These are phyloP conservation scores for Aspergillus piperis DNA, from an alignment of 2,329 filamentous ascomycete species.

Conservation along the genomic window DNA sequence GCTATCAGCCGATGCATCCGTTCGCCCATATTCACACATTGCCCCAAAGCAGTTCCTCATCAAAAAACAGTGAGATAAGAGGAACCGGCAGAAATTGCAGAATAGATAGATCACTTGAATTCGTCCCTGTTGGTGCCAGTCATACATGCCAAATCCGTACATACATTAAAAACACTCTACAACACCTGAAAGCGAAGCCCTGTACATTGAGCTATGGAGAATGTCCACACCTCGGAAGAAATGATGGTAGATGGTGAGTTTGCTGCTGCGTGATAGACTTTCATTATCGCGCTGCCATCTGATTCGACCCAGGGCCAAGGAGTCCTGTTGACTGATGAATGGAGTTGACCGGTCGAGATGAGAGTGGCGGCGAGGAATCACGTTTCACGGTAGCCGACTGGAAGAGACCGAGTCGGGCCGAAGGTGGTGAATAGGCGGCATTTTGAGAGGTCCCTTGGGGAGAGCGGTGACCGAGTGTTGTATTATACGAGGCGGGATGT, in stretches of 20 bases:
- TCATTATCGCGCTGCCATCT: slow-evolving; percentile 35
- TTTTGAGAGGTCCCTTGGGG: slow-evolving; percentile 27
- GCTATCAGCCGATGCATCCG: slow-evolving; percentile 7
- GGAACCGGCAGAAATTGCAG: slow-evolving; percentile 10
- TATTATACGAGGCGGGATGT: slow-evolving; percentile 29
- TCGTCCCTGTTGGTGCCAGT: slow-evolving; percentile 18
- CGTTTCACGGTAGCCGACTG: slow-evolving; percentile 31
- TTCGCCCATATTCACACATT: slow-evolving; percentile 21
- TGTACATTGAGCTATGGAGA: slow-evolving; percentile 13
- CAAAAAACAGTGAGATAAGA: not conserved
- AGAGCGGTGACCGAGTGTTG: slow-evolving; percentile 30
- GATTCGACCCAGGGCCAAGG: slow-evolving; percentile 32
- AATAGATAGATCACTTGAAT: slow-evolving; percentile 15
- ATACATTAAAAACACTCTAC: slow-evolving; percentile 24
- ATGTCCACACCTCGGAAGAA: slow-evolving; percentile 6
- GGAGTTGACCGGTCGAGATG: slow-evolving; percentile 32
- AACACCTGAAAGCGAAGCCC: slow-evolving; percentile 18
- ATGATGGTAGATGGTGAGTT: slow-evolving; percentile 6
- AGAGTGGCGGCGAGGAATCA: slow-evolving; percentile 34
- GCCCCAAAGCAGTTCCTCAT: slow-evolving; percentile 8
- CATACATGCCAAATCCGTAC: slow-evolving; percentile 26
- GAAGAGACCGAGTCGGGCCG: slow-evolving; percentile 39
- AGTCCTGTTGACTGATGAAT: slow-evolving; percentile 36
- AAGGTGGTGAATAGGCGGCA: slow-evolving; percentile 36
- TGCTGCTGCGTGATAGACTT: too few relatives aligned